phyloP scores from a whole-genome alignment of 2,329 filamentous ascomycete genomes.

The Aspergillus niger region DNA sequence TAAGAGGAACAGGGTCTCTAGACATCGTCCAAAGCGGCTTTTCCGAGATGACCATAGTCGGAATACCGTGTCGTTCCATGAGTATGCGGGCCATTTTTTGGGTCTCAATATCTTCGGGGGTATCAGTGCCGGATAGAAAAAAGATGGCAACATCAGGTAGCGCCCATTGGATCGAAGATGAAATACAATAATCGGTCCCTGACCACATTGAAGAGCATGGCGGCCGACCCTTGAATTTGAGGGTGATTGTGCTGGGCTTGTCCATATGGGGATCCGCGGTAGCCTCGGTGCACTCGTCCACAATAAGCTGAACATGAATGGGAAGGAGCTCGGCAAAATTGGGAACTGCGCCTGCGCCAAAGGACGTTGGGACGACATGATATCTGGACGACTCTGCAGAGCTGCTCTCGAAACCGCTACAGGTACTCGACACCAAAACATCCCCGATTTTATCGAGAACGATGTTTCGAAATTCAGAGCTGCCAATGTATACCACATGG shows the following conservation, averaged over 20 bases:
- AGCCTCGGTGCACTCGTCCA: constrained; percentile 49
- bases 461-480: constrained; percentile 40
- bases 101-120: constrained; percentile 28
- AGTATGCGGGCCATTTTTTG: constrained; percentile 41
- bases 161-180: constrained; percentile 45
- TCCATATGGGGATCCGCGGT: constrained; percentile 26
- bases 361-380: constrained; percentile 52
- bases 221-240: constrained; percentile 44
- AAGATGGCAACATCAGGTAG: constrained; percentile 50
- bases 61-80: constrained; percentile 47
- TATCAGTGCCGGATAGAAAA: constrained; percentile 44
- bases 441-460: constrained; percentile 52
- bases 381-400: constrained; percentile 48
- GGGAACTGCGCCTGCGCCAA: constrained; percentile 46
- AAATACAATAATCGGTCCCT: constrained; percentile 40
- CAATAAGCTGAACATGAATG: constrained; percentile 50
- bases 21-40: constrained; percentile 43
- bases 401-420: constrained; percentile 34
- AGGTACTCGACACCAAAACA: constrained; percentile 46
- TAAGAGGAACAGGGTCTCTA: constrained; percentile 39
- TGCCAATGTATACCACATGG: constrained; percentile 47
- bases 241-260: constrained; percentile 35
- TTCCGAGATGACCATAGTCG: constrained; percentile 48
- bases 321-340: constrained; percentile 53
- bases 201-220: constrained; percentile 41